A percentile compares a stretch with the other conserved stretches of the same genome.
These are phyloP conservation scores for Rhizoclosmatium hyalinum DNA, from an alignment of 371 early-diverging fungal genomes.

Conservation along the genomic window DNA sequence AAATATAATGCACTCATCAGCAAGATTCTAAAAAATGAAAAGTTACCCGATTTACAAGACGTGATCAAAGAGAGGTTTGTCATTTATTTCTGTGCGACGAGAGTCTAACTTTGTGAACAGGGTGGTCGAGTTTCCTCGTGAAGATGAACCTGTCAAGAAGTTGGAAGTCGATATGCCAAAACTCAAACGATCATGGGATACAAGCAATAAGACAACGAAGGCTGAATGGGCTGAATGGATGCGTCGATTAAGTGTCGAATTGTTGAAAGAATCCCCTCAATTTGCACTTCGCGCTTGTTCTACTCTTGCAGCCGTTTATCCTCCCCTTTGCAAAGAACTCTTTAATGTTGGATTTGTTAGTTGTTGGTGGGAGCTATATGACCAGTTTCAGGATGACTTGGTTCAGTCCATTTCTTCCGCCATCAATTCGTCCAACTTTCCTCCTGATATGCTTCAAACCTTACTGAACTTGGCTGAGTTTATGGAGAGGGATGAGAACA, in stretches of 20 bases:
- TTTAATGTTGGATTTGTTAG: slow-evolving; percentile 98
- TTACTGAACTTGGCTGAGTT: slow-evolving; percentile 95
- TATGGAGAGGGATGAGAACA: slow-evolving; percentile 97
- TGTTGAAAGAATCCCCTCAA: slow-evolving; percentile 94
- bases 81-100: slow-evolving; percentile 70
- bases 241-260: slow-evolving; percentile 83
- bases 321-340: slow-evolving; percentile 85
- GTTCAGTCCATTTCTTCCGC: slow-evolving; percentile 86
- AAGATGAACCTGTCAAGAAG: slow-evolving; percentile 48
- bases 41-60: slow-evolving; percentile 61
- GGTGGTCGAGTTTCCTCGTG: slow-evolving; percentile 32
- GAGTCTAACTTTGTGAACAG: slow-evolving; percentile 46
- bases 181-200: slow-evolving; percentile 93
- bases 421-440: slow-evolving; percentile 81
- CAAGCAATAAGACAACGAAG: slow-evolving; percentile 84
- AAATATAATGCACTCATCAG: slow-evolving; percentile 76
- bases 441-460: slow-evolving; percentile 90
- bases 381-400: slow-evolving; percentile 92
- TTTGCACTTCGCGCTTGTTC: slow-evolving; percentile 93
- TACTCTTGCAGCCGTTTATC: slow-evolving; percentile 79
- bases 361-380: slow-evolving; percentile 93
- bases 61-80: slow-evolving; percentile 14
- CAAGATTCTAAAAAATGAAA: slow-evolving; percentile 83
- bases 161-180: slow-evolving; percentile 17
- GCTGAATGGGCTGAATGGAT: slow-evolving; percentile 99